Conservation (phyloP, 139 green algal species). For the Nannochloris sp. region DNA sequence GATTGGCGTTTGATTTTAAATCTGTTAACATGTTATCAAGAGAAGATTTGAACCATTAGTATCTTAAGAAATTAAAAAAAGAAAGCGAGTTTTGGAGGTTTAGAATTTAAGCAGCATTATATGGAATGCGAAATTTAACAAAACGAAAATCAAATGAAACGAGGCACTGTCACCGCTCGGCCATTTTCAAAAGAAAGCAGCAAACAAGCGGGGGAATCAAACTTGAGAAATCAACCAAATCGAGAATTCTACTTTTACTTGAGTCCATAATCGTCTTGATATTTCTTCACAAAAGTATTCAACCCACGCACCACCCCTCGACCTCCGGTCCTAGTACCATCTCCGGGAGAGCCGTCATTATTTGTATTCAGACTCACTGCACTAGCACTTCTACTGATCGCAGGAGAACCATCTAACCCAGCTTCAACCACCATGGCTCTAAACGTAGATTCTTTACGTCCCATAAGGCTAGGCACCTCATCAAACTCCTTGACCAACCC, state of each 20-base stretch:
- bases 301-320: background rate
- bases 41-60: no score
- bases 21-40: constrained; percentile 46
- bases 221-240: no score
- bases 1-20: no score
- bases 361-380: background rate
- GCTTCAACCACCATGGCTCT: constrained; percentile 21
- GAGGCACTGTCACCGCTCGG: no score
- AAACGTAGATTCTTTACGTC: constrained; percentile 9
- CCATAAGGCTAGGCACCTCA: constrained; percentile 27
- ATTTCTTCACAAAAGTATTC: constrained; percentile 18
- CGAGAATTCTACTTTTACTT: background rate
- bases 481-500: constrained; percentile 51
- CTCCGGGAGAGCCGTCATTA: background rate
- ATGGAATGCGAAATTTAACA: no score
- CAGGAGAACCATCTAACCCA: background rate
- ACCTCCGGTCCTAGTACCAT: no score
- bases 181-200: no score
- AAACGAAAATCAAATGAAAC: no score
- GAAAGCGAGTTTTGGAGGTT: constrained; percentile 3
- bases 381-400: background rate
- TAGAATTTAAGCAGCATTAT: background rate
- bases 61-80: constrained; percentile 37
- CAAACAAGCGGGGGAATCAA: no score
- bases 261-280: constrained; percentile 6